phyloP scores from a whole-genome alignment of 495 filamentous ascomycete species.

The Parathielavia hyrcaniae region DNA sequence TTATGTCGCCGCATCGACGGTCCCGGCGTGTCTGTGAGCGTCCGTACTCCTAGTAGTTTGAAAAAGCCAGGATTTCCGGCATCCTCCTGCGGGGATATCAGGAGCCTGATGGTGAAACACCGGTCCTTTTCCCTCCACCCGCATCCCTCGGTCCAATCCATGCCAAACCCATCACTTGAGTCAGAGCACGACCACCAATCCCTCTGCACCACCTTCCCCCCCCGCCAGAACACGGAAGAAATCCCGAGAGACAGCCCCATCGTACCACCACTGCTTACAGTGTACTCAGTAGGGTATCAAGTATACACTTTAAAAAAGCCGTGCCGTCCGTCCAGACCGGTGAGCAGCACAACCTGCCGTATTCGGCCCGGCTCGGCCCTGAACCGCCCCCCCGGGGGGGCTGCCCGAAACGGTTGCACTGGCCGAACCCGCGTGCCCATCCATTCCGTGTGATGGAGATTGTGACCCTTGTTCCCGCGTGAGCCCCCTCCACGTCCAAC shows the following conservation, averaged over 20 bases:
- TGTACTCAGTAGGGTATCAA: too few species aligned
- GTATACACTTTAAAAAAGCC: background rate
- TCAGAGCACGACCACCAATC: background rate
- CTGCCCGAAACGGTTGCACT: conserved; percentile 1
- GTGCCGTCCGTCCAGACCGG: background rate
- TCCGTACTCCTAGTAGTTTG: too few species aligned
- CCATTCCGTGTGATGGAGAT: background rate
- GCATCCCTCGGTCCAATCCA: background rate
- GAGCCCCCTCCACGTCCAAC: background rate
- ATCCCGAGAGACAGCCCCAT: too few species aligned
- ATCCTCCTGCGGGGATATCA: background rate
- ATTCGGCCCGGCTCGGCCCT: conserved; percentile 14
- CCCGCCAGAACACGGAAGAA: background rate
- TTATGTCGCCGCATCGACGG: too few species aligned
- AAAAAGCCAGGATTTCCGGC: background rate
- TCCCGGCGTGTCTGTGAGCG: too few species aligned
- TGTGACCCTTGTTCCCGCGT: background rate
- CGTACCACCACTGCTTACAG: too few species aligned
- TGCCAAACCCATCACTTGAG: background rate
- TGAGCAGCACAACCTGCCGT: background rate
- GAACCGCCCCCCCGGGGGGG: background rate
- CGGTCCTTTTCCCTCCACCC: background rate
- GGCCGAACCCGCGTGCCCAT: background rate
- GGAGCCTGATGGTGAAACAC: background rate
- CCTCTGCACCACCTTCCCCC: background rate